A percentile compares a stretch with the other conserved stretches of the same genome.
These are phyloP conservation scores for Bauhinia variegata DNA, from an alignment of 306 rosid species.

Conservation along the genomic window DNA sequence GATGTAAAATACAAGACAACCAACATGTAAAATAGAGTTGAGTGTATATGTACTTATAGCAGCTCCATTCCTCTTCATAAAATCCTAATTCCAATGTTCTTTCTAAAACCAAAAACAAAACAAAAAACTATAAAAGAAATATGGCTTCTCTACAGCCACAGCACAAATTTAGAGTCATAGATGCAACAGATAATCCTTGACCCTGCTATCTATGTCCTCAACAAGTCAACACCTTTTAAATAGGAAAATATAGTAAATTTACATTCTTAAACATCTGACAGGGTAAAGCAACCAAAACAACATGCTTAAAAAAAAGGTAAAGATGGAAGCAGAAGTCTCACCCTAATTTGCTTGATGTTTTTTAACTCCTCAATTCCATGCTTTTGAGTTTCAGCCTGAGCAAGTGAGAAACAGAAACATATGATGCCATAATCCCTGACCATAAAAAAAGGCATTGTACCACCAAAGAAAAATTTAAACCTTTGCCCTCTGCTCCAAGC, in stretches of 20 bases:
- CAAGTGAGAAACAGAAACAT: conserved; percentile 31
- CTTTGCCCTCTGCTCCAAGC: conserved; percentile 90
- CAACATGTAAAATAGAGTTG: not conserved
- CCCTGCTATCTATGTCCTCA: not conserved
- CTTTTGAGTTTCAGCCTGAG: conserved; percentile 86
- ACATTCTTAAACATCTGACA: not conserved
- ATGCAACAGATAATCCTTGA: too few species aligned
- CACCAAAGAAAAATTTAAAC: conserved; percentile 41
- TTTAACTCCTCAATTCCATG: conserved; percentile 90
- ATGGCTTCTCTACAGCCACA: too few species aligned
- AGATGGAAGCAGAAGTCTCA: conserved; percentile 40
- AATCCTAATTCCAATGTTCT: too few species aligned
- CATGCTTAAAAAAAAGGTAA: not conserved
- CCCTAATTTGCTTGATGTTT: conserved; percentile 84
- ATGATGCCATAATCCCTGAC: conserved; percentile 17
- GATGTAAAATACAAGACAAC: conserved; percentile 4
- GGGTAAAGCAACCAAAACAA: not conserved
- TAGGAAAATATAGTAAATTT: not conserved
- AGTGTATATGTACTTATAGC: conserved; percentile 1
- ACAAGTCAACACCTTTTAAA: not conserved
- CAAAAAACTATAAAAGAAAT: too few species aligned
- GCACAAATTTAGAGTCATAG: too few species aligned
- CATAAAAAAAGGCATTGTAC: conserved; percentile 14
- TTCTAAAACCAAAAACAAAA: too few species aligned
- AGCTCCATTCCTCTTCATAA: too few species aligned